These are phyloP conservation scores for Gamarada debralockiae DNA, from an alignment of 495 filamentous ascomycete species.

Conservation along the genomic window DNA sequence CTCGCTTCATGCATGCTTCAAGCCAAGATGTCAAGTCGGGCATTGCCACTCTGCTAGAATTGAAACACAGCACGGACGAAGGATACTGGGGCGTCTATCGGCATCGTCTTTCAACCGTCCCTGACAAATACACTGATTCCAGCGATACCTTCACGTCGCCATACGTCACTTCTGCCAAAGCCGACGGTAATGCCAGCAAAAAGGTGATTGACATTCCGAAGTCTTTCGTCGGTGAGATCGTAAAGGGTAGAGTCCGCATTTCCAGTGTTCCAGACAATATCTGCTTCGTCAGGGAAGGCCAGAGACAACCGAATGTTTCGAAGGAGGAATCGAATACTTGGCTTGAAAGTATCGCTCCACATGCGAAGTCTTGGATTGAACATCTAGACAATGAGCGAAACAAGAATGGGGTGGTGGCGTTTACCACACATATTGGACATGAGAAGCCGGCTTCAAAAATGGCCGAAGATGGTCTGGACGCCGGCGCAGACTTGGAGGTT, in stretches of 20 bases:
- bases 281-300: conserved; percentile 29
- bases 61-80: conserved; percentile 16
- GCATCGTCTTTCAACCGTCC: conserved; percentile 18
- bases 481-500: neutral
- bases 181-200: neutral
- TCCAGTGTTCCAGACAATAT: conserved; percentile 27
- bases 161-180: conserved; percentile 2
- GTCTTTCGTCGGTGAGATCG: neutral
- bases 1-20: conserved; percentile 23
- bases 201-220: conserved; percentile 3
- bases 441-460: neutral
- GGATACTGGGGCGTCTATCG: conserved; percentile 33
- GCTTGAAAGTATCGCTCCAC: conserved; percentile 22
- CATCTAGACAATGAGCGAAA: conserved; percentile 19
- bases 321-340: conserved; percentile 22
- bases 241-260: conserved; percentile 2
- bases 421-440: conserved; percentile 9
- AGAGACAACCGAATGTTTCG: conserved; percentile 24
- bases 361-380: conserved; percentile 24
- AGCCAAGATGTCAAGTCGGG: conserved; percentile 13
- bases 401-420: conserved; percentile 22
- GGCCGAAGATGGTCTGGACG: neutral
- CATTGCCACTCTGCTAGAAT: conserved; percentile 20
- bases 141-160: conserved; percentile 16
- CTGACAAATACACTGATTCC: conserved; percentile 13